Percentiles rank a stretch among this genome's conserved stretches.
Evolutionary conservation across 73 alveolate species (phyloP).

Genomic region (Blepharisma japonicum): DNA sequence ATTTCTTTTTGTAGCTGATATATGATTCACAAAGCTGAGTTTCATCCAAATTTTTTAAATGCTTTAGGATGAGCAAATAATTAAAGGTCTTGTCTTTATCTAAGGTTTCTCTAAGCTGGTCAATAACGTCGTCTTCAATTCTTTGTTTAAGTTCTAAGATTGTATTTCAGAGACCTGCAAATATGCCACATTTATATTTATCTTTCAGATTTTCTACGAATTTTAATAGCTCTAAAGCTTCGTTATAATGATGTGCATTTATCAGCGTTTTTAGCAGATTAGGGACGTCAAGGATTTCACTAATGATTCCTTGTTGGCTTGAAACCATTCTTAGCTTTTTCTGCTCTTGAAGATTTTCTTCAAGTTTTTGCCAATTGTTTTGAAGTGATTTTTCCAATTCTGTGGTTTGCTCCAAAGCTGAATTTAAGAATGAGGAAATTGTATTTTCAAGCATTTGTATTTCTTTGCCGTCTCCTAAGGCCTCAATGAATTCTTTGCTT

Average conservation of each 20-base stretch:
- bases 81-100: not conserved
- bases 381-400: not conserved
- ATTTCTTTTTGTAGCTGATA: no score
- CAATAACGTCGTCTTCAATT: not conserved
- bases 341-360: not conserved
- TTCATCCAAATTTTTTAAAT: no score
- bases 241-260: not conserved
- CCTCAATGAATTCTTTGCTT: conserved; percentile 8
- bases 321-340: not conserved
- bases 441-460: not conserved
- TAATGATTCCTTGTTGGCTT: conserved; percentile 1
- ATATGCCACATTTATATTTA: not conserved
- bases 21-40: no score
- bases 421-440: not conserved
- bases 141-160: not conserved
- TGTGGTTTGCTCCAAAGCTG: not conserved
- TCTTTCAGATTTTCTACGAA: not conserved
- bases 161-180: not conserved
- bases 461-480: not conserved
- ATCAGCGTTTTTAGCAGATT: not conserved
- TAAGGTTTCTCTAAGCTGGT: not conserved
- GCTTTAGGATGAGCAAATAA: no score
- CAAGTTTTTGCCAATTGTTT: not conserved
- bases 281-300: conserved; percentile 10
- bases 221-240: conserved; percentile 16